These are phyloP conservation scores for Ophiorrhiza pumila DNA, from an alignment of 257 asterid species.

Conservation along the genomic window DNA sequence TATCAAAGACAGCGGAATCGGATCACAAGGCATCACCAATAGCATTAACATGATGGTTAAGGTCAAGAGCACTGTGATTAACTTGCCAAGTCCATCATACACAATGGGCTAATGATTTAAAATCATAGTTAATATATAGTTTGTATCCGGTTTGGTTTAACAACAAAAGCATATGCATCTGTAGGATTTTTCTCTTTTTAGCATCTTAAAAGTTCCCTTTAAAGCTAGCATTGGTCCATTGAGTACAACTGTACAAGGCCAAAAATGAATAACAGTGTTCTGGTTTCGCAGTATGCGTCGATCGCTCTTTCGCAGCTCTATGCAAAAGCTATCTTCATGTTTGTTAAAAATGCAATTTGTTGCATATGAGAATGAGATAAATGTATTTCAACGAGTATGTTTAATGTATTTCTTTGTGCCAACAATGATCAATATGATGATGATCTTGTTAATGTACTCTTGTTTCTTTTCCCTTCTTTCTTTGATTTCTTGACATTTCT, in stretches of 20 bases:
- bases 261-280: background rate
- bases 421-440: background rate
- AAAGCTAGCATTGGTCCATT: background rate
- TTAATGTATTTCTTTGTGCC: too few relatives aligned
- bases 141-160: background rate
- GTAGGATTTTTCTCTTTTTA: slow-evolving; percentile 7
- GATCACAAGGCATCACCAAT: slow-evolving; percentile 94
- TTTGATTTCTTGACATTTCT: background rate
- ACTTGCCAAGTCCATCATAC: slow-evolving; percentile 88
- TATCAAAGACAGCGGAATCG: slow-evolving; percentile 95
- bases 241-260: background rate
- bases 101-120: slow-evolving; percentile 71
- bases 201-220: slow-evolving; percentile 8
- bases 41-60: slow-evolving; percentile 98
- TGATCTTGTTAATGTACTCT: background rate
- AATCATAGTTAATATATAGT: background rate
- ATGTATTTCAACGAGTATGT: background rate
- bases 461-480: background rate
- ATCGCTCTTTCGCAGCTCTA: background rate
- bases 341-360: background rate
- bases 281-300: background rate
- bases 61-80: slow-evolving; percentile 91
- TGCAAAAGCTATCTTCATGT: background rate
- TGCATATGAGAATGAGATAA: background rate
- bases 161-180: slow-evolving; percentile 9